Percentiles rank a stretch among this genome's conserved stretches.
These are phyloP conservation scores for Rhamnella rubrinervis DNA, from an alignment of 331 rosid genomes.

Conservation along the genomic window DNA sequence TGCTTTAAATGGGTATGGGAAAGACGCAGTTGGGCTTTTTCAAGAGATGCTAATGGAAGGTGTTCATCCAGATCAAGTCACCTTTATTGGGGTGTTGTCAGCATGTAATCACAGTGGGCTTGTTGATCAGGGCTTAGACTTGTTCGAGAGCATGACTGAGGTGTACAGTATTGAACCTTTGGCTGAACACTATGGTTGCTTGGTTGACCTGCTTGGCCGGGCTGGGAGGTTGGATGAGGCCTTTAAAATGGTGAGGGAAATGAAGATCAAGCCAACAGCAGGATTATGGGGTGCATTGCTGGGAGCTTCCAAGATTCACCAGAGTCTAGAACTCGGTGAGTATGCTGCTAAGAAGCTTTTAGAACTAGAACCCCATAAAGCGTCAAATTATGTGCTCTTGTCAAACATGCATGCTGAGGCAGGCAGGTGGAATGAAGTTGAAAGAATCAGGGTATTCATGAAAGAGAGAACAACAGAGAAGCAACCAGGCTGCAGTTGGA, in stretches of 20 bases:
- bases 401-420: constrained; percentile 46
- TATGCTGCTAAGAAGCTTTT: constrained; percentile 32
- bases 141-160: constrained; percentile 30
- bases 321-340: constrained; percentile 28
- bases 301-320: constrained; percentile 38
- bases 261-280: constrained; percentile 32
- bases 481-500: constrained; percentile 49
- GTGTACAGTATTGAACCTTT: constrained; percentile 29
- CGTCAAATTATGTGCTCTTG: constrained; percentile 41
- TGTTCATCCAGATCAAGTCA: constrained; percentile 39
- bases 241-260: constrained; percentile 26
- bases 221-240: constrained; percentile 46
- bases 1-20: constrained; percentile 36
- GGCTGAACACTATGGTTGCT: constrained; percentile 44
- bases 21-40: constrained; percentile 34
- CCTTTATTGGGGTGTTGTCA: constrained; percentile 37
- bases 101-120: constrained; percentile 46
- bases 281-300: constrained; percentile 43
- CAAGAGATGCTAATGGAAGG: constrained; percentile 31
- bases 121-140: constrained; percentile 28
- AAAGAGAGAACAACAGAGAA: constrained; percentile 29
- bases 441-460: constrained; percentile 31
- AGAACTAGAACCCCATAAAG: constrained; percentile 32
- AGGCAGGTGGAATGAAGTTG: constrained; percentile 38
- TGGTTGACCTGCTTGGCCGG: constrained; percentile 42